Percentiles rank a stretch among this genome's conserved stretches.
phyloP scores from a whole-genome alignment of 2,329 filamentous ascomycete species.

The Xylaria sp. region DNA sequence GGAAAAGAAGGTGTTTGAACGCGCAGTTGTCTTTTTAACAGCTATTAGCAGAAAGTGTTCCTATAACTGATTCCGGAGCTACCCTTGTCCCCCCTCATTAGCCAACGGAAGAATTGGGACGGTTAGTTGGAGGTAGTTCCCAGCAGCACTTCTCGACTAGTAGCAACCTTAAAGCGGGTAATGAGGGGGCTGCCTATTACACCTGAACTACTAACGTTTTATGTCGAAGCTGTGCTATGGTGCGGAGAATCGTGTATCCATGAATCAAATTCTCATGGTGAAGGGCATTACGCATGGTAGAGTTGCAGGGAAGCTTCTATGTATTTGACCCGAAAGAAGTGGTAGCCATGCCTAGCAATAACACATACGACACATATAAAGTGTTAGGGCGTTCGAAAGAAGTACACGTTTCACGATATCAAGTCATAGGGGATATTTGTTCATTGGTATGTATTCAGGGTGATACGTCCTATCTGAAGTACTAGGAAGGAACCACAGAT shows the following conservation, averaged over 20 bases:
- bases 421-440: too few relatives aligned
- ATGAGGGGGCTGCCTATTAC: background rate
- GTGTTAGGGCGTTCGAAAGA: too few relatives aligned
- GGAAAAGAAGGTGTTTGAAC: background rate
- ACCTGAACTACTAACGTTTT: background rate
- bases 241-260: constrained; percentile 28
- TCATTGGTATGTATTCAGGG: too few relatives aligned
- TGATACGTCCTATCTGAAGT: too few relatives aligned
- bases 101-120: constrained; percentile 47
- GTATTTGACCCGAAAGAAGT: too few relatives aligned
- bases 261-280: too few relatives aligned
- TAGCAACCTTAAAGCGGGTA: constrained; percentile 16
- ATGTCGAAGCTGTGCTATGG: background rate
- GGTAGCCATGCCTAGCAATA: too few relatives aligned
- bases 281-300: too few relatives aligned
- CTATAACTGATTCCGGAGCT: constrained; percentile 23
- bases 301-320: too few relatives aligned
- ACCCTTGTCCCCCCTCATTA: constrained; percentile 26
- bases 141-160: background rate
- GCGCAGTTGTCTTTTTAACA: background rate
- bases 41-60: constrained; percentile 3
- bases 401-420: too few relatives aligned
- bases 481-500: background rate
- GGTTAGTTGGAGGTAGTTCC: constrained; percentile 38
- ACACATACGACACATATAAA: too few relatives aligned